Base-by-base conservation (phyloP, 164 flowering plant genomes). In the Chimonanthus salicifolius region DNA sequence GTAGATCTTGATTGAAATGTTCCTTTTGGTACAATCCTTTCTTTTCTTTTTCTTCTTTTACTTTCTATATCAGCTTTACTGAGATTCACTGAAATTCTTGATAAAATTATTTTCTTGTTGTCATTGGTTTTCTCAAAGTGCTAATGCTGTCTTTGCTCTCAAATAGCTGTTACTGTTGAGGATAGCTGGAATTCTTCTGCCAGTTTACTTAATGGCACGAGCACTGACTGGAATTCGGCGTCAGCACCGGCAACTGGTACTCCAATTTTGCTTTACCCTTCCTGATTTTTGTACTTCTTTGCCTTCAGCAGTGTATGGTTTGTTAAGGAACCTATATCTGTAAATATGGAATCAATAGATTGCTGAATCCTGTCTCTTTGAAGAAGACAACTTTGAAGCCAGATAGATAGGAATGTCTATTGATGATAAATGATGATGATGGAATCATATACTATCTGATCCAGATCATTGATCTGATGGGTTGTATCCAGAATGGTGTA, bases 161-260 rank as follows among this genome's bases (percentile, higher is more conserved):
- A n/a, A 20, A 49, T 87, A 94, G 99, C 58, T 89, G 73, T 65
- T 87, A 50, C 69, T 84, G 18, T 73, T 94, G 21, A 78, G 93
- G 72, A 81, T 83, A 21, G 80, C 79, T 72, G 97, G 97, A 68
- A 82, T 94, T 74, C 72, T 91, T 69, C 68, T 92, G 47, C 97
- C 97, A 45, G 78, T 94, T 33, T 94, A 85, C 77, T 76, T 89
- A 44, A 84, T 88, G 69, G 71, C 87, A 70, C 84, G 79, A 81
- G 93, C 86, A 51, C 82, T 87, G 16, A 79, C 83, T 47, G 81
- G 85, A 47, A 63, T 86, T 50, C 90, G 82, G 60, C 86, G 83
- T n/a, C 85, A 83, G 58, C 85, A 84, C 18, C 81, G 62, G 58
- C 88, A 70, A 18, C 92, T 74, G 80, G 94, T 87, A 73, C 58